Evolutionary conservation across 2,329 filamentous ascomycete genomes (phyloP), one percentile per base, ranked within the genome.

Genomic region (Paraphaeosphaeria minitans): DNA sequence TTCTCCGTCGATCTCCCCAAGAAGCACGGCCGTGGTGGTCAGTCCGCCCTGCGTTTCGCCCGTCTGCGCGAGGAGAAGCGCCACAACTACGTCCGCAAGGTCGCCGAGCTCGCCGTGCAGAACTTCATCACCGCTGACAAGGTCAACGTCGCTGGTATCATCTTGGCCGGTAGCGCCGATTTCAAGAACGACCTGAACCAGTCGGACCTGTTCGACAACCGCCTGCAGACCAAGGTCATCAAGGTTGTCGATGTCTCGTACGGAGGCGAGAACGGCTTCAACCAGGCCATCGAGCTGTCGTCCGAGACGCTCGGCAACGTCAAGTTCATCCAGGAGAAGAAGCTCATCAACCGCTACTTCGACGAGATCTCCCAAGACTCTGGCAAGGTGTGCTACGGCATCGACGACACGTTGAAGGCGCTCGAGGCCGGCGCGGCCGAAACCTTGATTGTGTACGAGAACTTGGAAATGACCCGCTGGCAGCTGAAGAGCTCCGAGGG

Each of bases 271-370:
- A 98, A 98, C 83, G 95, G 95, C 48, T 99, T 99, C 86, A 99
- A 99, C 83, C 96, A 99, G 82, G 95, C 95, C 60, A 99, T 99
- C 65, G 95, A 99, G 77, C 81, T 99, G 72, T 90, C 95, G 27
- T 87, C 93, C 8, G 96, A 99, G 84, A 99, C 95, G 8, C 86
- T 99, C 49, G 91, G 93, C 80, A 99, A 98, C 77, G 95, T 99
- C 86, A 99, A 99, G 82, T 99, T 99, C 79, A 97, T 99, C 78
- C 95, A 99, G 81, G 95, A 99, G 86, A 99, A 99, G 90, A 99
- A 97, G 84, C 88, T 99, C 64, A 99, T 99, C 75, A 94, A 94
- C 78, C 93, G 91, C 77, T 99, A 99, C 84, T 99, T 99, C 73
- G 93, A 99, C 78, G 94, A 99, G 81, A 98, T 99, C 74, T 97